These are phyloP conservation scores for Paragyromitra xinjiangensis DNA, from an alignment of 495 filamentous ascomycete genomes.

Conservation along the genomic window DNA sequence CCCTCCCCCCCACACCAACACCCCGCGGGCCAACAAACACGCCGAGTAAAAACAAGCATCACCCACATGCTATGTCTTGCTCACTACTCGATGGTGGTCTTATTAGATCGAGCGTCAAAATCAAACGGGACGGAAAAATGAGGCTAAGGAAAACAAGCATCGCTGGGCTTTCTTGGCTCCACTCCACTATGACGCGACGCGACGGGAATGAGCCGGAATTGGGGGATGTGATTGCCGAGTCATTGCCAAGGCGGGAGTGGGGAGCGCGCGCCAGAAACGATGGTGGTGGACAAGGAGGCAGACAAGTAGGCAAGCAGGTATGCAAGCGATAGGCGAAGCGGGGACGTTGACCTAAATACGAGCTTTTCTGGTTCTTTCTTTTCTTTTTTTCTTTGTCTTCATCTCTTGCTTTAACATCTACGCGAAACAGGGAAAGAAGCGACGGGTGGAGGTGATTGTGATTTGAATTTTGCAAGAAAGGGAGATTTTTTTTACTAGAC, in stretches of 20 bases:
- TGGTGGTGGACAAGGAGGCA: neutral
- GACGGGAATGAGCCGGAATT: neutral
- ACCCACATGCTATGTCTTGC: slow-evolving; percentile 25
- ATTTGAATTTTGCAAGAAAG: neutral
- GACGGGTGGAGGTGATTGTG: neutral
- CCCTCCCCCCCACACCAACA: neutral
- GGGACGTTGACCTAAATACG: neutral
- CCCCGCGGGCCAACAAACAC: slow-evolving; percentile 5
- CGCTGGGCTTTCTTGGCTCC: slow-evolving; percentile 15
- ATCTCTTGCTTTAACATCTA: too few relatives aligned
- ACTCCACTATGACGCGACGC: neutral
- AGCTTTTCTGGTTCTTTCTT: neutral
- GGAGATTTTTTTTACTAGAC: slow-evolving; percentile 22
- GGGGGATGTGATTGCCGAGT: slow-evolving; percentile 16
- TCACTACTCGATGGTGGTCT: neutral
- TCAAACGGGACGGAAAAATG: neutral
- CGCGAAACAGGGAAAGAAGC: neutral
- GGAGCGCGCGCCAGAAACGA: neutral
- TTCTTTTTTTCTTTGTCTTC: neutral
- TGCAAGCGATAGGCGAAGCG: neutral
- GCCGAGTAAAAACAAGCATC: slow-evolving; percentile 39
- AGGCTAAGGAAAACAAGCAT: slow-evolving; percentile 29
- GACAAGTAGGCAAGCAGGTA: neutral
- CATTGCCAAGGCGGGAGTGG: slow-evolving; percentile 1
- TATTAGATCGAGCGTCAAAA: neutral